Percentiles rank a stretch among this genome's conserved stretches.
phyloP scores from a whole-genome alignment of 106 monocot species.

The Ottelia alismoides region DNA sequence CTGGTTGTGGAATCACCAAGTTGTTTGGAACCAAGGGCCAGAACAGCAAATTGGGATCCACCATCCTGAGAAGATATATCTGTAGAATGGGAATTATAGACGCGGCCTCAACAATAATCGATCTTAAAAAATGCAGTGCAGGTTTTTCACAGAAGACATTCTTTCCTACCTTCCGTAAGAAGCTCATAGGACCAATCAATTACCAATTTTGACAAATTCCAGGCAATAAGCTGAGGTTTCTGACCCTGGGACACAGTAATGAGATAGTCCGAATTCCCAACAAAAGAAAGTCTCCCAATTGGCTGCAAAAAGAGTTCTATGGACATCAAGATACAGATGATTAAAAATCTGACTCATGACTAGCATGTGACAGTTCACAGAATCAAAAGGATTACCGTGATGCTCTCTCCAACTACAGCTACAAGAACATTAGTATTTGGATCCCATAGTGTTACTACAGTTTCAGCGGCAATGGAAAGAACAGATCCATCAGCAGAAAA shows the following conservation, averaged over 20 bases:
- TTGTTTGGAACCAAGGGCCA: conserved; percentile 21
- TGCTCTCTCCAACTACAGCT: conserved; percentile 62
- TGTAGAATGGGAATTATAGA: too few relatives aligned
- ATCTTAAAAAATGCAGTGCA: conserved; percentile 8
- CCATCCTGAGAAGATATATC: conserved; percentile 35
- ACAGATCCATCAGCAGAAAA: conserved; percentile 95
- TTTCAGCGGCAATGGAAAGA: conserved; percentile 82
- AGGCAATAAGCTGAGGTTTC: conserved; percentile 59
- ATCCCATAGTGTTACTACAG: conserved; percentile 78
- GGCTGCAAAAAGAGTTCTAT: conserved; percentile 36
- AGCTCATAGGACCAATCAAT: conserved; percentile 82
- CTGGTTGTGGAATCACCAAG: background rate
- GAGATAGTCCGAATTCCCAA: conserved; percentile 62
- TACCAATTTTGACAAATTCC: conserved; percentile 61
- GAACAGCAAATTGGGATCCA: conserved; percentile 67
- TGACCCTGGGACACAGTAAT: conserved; percentile 39
- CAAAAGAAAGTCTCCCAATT: conserved; percentile 52
- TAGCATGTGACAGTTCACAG: background rate
- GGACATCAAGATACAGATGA: background rate
- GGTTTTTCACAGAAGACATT: background rate
- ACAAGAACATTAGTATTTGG: conserved; percentile 73
- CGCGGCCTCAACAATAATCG: too few relatives aligned
- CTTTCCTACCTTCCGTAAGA: conserved; percentile 49
- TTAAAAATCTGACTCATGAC: background rate
- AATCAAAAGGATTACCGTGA: conserved; percentile 32